Evolutionary conservation across 73 alveolate species (phyloP).

Genomic region (Paramecium caudatum): DNA sequence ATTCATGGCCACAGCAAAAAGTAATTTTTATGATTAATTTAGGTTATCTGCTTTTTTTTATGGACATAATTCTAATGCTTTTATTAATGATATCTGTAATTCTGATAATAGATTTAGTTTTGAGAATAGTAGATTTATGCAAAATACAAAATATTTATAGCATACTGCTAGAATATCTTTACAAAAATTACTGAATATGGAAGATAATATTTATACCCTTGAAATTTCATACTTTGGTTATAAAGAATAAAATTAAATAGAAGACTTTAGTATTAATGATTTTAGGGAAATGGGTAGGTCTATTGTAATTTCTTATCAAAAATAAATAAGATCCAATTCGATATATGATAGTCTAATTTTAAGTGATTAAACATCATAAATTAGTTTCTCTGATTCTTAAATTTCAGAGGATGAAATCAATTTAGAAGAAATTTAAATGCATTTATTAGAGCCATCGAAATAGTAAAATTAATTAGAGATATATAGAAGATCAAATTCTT

Average conservation of each 20-base stretch:
- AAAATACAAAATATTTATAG: background rate
- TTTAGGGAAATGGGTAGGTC: slow-evolving; percentile 19
- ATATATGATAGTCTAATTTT: background rate
- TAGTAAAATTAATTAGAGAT: background rate
- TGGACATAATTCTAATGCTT: slow-evolving; percentile 75
- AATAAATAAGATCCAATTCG: background rate
- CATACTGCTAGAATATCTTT: slow-evolving; percentile 45
- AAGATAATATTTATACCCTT: background rate
- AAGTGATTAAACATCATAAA: background rate
- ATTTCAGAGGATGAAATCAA: slow-evolving; percentile 37
- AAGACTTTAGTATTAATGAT: slow-evolving; percentile 28
- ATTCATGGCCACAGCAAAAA: slow-evolving; percentile 88
- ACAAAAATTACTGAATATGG: slow-evolving; percentile 21
- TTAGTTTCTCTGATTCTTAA: slow-evolving; percentile 10
- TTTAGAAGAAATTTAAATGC: background rate
- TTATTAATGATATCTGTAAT: slow-evolving; percentile 6
- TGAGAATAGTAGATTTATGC: slow-evolving; percentile 37
- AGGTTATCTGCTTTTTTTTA: slow-evolving; percentile 80
- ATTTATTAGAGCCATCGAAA: background rate
- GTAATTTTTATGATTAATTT: background rate
- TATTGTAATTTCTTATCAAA: background rate
- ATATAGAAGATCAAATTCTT: background rate
- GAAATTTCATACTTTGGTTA: slow-evolving; percentile 57
- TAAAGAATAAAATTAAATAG: background rate
- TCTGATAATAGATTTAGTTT: slow-evolving; percentile 45